Evolutionary conservation across 805 yeast genomes (phyloP).

Genomic region (Yamadazyma paraphyllophila): DNA sequence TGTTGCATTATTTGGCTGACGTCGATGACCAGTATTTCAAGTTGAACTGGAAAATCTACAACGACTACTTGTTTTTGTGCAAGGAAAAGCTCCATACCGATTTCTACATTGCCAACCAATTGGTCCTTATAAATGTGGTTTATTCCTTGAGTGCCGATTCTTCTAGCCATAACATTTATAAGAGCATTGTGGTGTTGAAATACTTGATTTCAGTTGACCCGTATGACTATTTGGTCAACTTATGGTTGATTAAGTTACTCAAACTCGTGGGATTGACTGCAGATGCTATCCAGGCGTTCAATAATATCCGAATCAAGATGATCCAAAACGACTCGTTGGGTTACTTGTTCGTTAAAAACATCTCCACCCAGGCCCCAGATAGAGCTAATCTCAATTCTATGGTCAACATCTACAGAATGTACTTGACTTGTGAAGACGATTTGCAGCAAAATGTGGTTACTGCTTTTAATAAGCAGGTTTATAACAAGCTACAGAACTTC

Average conservation of each 20-base stretch:
- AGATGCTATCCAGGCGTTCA: conserved; percentile 50
- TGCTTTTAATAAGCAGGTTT: conserved; percentile 59
- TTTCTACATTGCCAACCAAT: conserved; percentile 67
- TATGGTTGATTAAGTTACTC: conserved; percentile 71
- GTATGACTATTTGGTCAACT: conserved; percentile 67
- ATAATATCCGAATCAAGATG: conserved; percentile 61
- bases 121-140: conserved; percentile 54
- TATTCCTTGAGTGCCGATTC: conserved; percentile 17
- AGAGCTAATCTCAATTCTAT: conserved; percentile 34
- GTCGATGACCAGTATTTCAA: conserved; percentile 9
- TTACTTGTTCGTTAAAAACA: conserved; percentile 39
- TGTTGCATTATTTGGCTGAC: conserved; percentile 31
- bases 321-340: conserved; percentile 73
- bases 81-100: conserved; percentile 38
- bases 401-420: conserved; percentile 44
- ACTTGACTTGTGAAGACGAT: conserved; percentile 53
- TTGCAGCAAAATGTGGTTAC: conserved; percentile 45
- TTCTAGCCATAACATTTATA: conserved; percentile 22
- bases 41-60: conserved; percentile 19
- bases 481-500: conserved; percentile 66
- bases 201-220: conserved; percentile 52
- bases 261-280: conserved; percentile 53
- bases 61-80: conserved; percentile 19
- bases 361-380: conserved; percentile 35
- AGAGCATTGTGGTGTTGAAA: conserved; percentile 57